phyloP scores from a whole-genome alignment of 495 filamentous ascomycete genomes.

The Neurospora sublineolata region DNA sequence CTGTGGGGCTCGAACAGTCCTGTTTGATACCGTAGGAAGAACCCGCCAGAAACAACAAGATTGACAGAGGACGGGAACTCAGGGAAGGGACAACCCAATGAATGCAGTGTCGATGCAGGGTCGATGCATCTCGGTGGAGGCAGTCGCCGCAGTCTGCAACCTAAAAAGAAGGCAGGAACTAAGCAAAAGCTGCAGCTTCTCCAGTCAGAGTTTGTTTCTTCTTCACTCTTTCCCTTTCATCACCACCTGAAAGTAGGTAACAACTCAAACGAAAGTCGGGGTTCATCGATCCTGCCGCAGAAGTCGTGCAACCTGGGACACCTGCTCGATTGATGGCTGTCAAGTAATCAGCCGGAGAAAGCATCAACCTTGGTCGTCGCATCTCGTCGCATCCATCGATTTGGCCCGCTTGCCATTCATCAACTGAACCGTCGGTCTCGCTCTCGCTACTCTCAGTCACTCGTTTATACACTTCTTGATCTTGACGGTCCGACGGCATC shows the following conservation, averaged over 20 bases:
- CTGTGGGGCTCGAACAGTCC: neutral
- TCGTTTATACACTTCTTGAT: neutral
- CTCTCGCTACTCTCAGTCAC: neutral
- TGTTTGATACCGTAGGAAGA: neutral
- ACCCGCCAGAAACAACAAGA: neutral
- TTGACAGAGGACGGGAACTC: neutral
- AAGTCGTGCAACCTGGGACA: neutral
- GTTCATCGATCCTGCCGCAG: neutral
- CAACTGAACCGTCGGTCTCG: neutral
- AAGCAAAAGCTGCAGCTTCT: neutral
- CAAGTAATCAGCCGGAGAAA: neutral
- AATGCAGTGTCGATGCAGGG: neutral
- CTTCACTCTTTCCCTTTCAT: neutral
- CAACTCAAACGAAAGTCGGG: neutral
- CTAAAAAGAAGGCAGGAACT: neutral
- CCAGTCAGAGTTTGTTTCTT: neutral
- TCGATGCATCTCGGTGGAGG: neutral
- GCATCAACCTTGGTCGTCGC: neutral
- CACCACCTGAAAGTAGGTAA: neutral
- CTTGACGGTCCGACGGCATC: neutral
- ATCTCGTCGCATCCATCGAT: neutral
- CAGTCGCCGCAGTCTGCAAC: neutral
- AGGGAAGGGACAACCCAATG: neutral
- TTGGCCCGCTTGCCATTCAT: neutral
- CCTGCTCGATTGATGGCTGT: neutral